A percentile compares a stretch with the other conserved stretches of the same genome.
Conservation (phyloP, 2,329 filamentous ascomycete species). For the Penicillium sp. region DNA sequence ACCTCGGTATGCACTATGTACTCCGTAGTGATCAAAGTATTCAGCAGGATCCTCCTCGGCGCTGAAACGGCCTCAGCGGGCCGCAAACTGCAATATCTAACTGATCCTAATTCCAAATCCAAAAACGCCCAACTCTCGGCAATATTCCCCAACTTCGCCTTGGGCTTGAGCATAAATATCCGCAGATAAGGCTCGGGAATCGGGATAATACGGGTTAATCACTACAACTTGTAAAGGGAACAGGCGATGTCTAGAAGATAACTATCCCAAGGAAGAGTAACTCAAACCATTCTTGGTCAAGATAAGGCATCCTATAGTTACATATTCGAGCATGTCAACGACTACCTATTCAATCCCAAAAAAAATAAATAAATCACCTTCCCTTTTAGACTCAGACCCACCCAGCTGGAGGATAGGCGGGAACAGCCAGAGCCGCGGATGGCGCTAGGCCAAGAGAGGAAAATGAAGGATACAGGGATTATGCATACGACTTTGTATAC, state of each 20-base stretch:
- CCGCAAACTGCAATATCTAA: no score
- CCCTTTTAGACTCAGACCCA: neutral
- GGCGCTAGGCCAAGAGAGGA: neutral
- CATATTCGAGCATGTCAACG: no score
- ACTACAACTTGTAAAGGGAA: neutral
- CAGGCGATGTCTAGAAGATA: no score
- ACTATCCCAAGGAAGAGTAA: no score
- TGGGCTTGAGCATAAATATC: neutral
- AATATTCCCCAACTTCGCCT: neutral
- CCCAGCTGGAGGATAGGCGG: neutral
- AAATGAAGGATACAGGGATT: neutral
- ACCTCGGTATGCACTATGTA: no score
- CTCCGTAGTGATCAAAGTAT: no score
- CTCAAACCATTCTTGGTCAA: no score
- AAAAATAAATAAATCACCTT: neutral
- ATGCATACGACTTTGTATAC: no score
- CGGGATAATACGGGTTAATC: constrained; percentile 1
- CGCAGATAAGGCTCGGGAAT: constrained; percentile 7
- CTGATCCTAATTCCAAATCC: no score
- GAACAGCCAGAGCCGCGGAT: neutral
- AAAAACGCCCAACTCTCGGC: neutral
- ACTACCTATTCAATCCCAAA: no score
- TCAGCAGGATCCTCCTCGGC: no score
- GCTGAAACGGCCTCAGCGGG: no score
- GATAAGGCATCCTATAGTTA: neutral